Percentiles rank a stretch among this genome's conserved stretches.
These are phyloP conservation scores for Ophiostoma pallidulum DNA, from an alignment of 2,329 filamentous ascomycete species.

Conservation along the genomic window DNA sequence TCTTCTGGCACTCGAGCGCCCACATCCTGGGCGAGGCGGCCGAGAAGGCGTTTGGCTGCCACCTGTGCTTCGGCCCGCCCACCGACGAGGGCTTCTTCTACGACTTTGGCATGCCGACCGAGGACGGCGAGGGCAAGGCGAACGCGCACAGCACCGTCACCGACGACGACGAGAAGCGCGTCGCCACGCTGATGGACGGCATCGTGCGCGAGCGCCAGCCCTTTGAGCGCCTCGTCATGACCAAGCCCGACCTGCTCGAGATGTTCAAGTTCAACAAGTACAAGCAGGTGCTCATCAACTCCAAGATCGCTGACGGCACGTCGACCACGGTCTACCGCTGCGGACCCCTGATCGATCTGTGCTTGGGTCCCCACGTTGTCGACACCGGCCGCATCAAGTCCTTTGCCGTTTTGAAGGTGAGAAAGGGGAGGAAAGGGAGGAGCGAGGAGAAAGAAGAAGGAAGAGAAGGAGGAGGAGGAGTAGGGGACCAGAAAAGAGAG, in stretches of 20 bases:
- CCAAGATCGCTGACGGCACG: constrained; percentile 81
- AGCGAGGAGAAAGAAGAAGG: too few species aligned
- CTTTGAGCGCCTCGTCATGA: constrained; percentile 81
- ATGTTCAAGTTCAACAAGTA: constrained; percentile 99
- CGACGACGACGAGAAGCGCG: constrained; percentile 69
- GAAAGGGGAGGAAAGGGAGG: too few species aligned
- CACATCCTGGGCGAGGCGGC: constrained; percentile 93
- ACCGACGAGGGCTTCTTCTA: constrained; percentile 94
- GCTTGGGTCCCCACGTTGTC: constrained; percentile 87
- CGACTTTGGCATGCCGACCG: constrained; percentile 78
- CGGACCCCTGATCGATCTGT: constrained; percentile 89
- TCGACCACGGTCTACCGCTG: constrained; percentile 91
- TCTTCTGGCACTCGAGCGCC: constrained; percentile 96
- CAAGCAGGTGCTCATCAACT: constrained; percentile 95
- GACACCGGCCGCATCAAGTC: constrained; percentile 90
- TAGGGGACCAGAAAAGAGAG: too few species aligned
- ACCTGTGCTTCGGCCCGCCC: constrained; percentile 86
- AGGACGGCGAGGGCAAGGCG: constrained; percentile 27
- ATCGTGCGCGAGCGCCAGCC: constrained; percentile 96
- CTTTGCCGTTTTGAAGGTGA: constrained; percentile 92
- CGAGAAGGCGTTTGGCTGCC: constrained; percentile 82
- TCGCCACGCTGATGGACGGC: constrained; percentile 70
- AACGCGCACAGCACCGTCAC: constrained; percentile 46
- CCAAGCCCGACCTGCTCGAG: constrained; percentile 83
- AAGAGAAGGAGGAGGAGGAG: too few species aligned